Evolutionary conservation across 208 protist genomes (phyloP), one percentile per base, ranked within the genome.

Genomic region (Herpetomonas samuelpessoai): DNA sequence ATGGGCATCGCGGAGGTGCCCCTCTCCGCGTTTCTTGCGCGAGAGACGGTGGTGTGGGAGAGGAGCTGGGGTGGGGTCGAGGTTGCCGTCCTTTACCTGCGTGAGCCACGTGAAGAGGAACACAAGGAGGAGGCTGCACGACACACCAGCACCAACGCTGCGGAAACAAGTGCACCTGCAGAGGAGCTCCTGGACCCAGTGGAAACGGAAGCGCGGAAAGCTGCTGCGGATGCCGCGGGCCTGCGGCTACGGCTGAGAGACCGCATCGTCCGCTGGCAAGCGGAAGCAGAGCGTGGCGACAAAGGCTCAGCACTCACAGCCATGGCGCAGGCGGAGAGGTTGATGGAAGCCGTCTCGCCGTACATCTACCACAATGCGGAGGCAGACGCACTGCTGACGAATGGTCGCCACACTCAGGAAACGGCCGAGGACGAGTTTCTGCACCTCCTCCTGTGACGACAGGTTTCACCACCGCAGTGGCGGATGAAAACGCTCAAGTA

Each of bases 51-150:
- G 1, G 39, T 81, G 12, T 35, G 26, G 21, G 54, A 49, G 7
- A 56, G 62, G 14, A 65, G 79, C 10, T 91, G 77, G 73, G 66
- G 47, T 35, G 78, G 71, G 6, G 49, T 77, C 3, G 75, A 83
- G 50, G 45, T 85, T 16, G 63, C 79, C n/a, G n/a, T 85, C 7
- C 31, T 89, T 1, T 65, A 67, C 44, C 65, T 63, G 6, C 50
- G 18, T 4, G 10, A 31, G 24, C 2, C n/a, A 4, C 4, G 0
- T 22, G 25, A 1, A 6, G 14, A 41, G 9, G n/a, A n/a, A n/a
- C n/a, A n/a, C n/a, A n/a, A n/a, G n/a, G n/a, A n/a, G n/a, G n/a
- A n/a, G n/a, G n/a, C n/a, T n/a, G n/a, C n/a, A n/a, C n/a, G n/a
- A n/a, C 6, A 41, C 35, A 41, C 6, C 9, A 41, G 35, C 35